Base-by-base conservation (phyloP, 2,329 filamentous ascomycete species). In the Colletotrichum destructivum region DNA sequence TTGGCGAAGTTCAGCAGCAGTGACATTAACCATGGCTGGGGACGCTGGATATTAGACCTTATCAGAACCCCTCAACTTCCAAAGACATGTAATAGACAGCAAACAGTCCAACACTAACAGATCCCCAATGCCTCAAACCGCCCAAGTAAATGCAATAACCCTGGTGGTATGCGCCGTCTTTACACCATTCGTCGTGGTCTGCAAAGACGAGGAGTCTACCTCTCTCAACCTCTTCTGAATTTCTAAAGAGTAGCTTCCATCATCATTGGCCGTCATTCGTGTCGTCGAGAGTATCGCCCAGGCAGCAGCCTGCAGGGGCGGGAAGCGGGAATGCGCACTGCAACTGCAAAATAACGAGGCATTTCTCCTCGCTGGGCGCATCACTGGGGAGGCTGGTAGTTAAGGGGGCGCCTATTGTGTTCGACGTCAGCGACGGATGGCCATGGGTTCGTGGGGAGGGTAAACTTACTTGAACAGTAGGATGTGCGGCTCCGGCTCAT, bases 401-500 rank as follows among this genome's bases (percentile, higher is more conserved):
- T 95, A 79, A 96, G 91, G 66, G 93, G 93, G 76, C 94, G 92
- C 85, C 94, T 96, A 75, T 44, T 21, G 55, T 46, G 12, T 21
- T 21, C 35, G 13, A 6, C 23, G 51, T 70, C 56, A 72, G 62
- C 35, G 8, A 62, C 42, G 16, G 44, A 23, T 31, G 23, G 31
- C 16, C 3, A 38, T 46, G 35, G 26, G 16, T 13, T 35, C 21
- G 13, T 46, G 31, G 26, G 42, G 23, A 18, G 38, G n/a, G 42
- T 23, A 51, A 49, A 87, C 93, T 82, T 86, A 98, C 96, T 99
- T 99, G 90, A 99, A 99, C 42, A 99, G 90, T 66, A 99, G 89
- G 79, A 99, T 99, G 82, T 99, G 96, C 75, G 96, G 96, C 85
- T 99, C 96, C 54, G 96, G 96, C 83, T 98, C 96, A 82, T 99